Evolutionary conservation across 805 yeast genomes (phyloP).

Genomic region (Ogataea dorogensis): DNA sequence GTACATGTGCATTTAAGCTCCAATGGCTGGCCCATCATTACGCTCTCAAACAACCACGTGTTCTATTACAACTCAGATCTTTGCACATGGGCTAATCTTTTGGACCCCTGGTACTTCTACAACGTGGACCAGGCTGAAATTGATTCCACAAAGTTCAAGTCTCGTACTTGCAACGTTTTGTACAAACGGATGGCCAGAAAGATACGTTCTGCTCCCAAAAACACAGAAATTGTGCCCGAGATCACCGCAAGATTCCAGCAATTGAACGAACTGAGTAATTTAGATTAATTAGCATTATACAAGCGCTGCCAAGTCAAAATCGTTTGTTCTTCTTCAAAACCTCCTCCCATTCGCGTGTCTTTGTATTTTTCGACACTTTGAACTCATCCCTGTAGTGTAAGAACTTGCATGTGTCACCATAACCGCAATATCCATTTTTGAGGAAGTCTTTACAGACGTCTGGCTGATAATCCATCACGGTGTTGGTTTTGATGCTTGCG

Average conservation of each 20-base stretch:
- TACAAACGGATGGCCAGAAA: conserved; percentile 14
- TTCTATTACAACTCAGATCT: conserved; percentile 43
- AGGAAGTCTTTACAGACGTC: conserved; percentile 92
- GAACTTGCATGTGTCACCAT: conserved; percentile 96
- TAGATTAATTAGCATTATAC: conserved; percentile 7
- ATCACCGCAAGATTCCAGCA: conserved; percentile 13
- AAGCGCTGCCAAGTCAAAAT: conserved; percentile 13
- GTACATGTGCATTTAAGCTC: conserved; percentile 24
- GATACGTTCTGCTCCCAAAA: background rate
- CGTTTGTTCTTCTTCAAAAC: conserved; percentile 30
- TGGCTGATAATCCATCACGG: conserved; percentile 81
- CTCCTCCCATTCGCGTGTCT: conserved; percentile 60
- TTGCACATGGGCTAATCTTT: conserved; percentile 45
- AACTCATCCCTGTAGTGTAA: conserved; percentile 87
- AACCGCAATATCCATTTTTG: conserved; percentile 93
- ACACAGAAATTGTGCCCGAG: conserved; percentile 3
- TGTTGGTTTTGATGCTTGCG: conserved; percentile 58
- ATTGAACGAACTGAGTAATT: conserved; percentile 7
- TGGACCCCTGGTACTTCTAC: conserved; percentile 39
- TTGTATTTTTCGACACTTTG: conserved; percentile 45
- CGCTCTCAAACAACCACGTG: conserved; percentile 38
- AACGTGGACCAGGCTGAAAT: conserved; percentile 6
- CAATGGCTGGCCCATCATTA: conserved; percentile 44
- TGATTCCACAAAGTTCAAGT: conserved; percentile 6
- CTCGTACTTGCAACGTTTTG: conserved; percentile 14